Conservation (phyloP, 1,284 basidiomycete genomes). For the Boletus nobilissimus region DNA sequence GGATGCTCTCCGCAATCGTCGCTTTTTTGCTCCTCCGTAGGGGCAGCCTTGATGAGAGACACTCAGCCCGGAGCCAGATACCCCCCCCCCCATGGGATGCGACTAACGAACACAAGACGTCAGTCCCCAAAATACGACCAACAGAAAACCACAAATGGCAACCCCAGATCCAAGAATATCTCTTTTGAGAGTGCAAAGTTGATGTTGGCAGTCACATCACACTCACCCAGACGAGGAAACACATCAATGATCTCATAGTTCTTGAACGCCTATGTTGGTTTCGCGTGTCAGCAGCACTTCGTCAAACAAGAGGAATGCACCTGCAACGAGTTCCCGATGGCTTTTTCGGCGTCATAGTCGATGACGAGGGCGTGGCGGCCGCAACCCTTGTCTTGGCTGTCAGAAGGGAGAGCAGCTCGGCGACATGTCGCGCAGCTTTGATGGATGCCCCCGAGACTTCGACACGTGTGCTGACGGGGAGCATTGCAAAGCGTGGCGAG, state of each 20-base stretch:
- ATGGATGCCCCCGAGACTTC: slow-evolving; percentile 84
- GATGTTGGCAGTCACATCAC: slow-evolving; percentile 95
- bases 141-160: slow-evolving; percentile 28
- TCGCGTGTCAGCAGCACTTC: not conserved
- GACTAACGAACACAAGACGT: slow-evolving; percentile 47
- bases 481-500: slow-evolving; percentile 72
- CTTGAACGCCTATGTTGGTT: slow-evolving; percentile 90
- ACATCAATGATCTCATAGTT: slow-evolving; percentile 88
- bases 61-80: slow-evolving; percentile 67
- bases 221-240: slow-evolving; percentile 86
- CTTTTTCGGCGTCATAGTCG: slow-evolving; percentile 88
- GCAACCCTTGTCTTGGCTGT: slow-evolving; percentile 53
- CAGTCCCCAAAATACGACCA: too few species aligned
- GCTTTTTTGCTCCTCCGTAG: slow-evolving; percentile 58
- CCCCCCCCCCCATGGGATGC: slow-evolving; percentile 73
- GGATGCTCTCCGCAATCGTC: slow-evolving; percentile 60
- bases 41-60: slow-evolving; percentile 59
- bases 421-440: slow-evolving; percentile 73
- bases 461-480: slow-evolving; percentile 76
- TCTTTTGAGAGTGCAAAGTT: slow-evolving; percentile 92
- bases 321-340: slow-evolving; percentile 82
- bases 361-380: slow-evolving; percentile 87
- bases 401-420: slow-evolving; percentile 57
- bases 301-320: slow-evolving; percentile 56
- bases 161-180: slow-evolving; percentile 74